These are phyloP conservation scores for Ophiocordyceps camponoti-floridani DNA, from an alignment of 2,329 filamentous ascomycete species.

Conservation along the genomic window DNA sequence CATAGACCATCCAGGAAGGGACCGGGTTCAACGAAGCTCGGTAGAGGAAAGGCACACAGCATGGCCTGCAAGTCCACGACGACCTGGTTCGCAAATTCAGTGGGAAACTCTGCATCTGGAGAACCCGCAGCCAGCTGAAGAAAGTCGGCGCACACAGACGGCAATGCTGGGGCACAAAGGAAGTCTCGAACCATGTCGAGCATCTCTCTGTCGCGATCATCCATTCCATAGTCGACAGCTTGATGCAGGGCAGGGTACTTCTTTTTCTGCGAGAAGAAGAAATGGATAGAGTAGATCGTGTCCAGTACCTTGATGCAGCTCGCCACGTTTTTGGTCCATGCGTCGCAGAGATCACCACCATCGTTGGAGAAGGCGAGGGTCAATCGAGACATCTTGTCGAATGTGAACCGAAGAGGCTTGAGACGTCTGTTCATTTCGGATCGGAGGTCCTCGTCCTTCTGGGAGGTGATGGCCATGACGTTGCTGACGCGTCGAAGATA, in stretches of 20 bases:
- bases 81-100: constrained; percentile 9
- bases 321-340: constrained; percentile 6
- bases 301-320: constrained; percentile 7
- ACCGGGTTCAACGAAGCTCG: constrained; percentile 11
- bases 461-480: constrained; percentile 2
- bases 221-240: constrained; percentile 8
- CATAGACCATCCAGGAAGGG: constrained; percentile 9
- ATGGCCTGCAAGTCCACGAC: constrained; percentile 13
- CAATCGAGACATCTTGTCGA: neutral
- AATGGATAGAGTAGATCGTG: constrained; percentile 10
- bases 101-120: constrained; percentile 5
- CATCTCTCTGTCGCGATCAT: constrained; percentile 3
- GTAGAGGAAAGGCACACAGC: constrained; percentile 8
- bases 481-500: constrained; percentile 7
- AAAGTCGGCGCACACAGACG: constrained; percentile 9
- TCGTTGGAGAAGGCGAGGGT: neutral
- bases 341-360: constrained; percentile 3
- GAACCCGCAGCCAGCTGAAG: constrained; percentile 3
- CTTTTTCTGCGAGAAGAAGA: constrained; percentile 10
- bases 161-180: constrained; percentile 9
- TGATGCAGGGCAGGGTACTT: constrained; percentile 8
- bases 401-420: constrained; percentile 5
- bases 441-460: constrained; percentile 3
- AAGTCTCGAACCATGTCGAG: constrained; percentile 9
- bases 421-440: constrained; percentile 9